Evolutionary conservation across 768 basidiomycete genomes (phyloP).

Genomic region (Serendipita sp.): DNA sequence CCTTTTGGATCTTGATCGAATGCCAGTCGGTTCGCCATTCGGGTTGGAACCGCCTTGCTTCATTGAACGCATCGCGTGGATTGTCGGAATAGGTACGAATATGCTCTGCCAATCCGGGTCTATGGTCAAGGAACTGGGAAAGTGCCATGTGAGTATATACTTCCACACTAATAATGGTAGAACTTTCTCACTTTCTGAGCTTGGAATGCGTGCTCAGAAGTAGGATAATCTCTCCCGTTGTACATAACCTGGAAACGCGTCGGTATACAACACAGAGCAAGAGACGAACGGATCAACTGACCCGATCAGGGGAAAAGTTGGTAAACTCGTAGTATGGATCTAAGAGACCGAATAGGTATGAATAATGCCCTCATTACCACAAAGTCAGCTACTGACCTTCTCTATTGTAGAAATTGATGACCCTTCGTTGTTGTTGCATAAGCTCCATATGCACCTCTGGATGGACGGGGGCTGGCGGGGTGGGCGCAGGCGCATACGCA

Average conservation of each 20-base stretch:
- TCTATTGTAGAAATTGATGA: background rate
- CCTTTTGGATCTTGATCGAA: conserved; percentile 12
- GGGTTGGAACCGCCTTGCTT: conserved; percentile 8
- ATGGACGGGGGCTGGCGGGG: background rate
- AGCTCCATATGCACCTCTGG: background rate
- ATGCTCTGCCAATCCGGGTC: conserved; percentile 12
- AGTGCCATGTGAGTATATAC: background rate
- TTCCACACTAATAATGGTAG: background rate
- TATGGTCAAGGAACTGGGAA: conserved; percentile 11
- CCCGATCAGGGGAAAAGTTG: background rate
- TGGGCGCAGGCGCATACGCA: too few relatives aligned
- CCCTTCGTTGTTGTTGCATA: background rate
- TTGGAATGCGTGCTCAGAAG: conserved; percentile 14
- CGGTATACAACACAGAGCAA: too few relatives aligned
- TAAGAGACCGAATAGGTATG: too few relatives aligned
- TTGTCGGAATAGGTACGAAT: conserved; percentile 9
- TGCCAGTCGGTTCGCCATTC: conserved; percentile 11
- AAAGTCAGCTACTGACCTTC: background rate
- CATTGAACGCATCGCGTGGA: conserved; percentile 10
- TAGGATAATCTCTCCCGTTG: conserved; percentile 12
- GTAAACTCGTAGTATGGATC: conserved; percentile 1
- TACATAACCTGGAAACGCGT: conserved; percentile 4
- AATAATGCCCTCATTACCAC: too few relatives aligned
- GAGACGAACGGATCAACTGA: background rate
- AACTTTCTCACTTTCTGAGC: conserved; percentile 8